Evolutionary conservation across 495 filamentous ascomycete genomes (phyloP), one percentile per base, ranked within the genome.

Genomic region (Penicillium psychrofluorescens): DNA sequence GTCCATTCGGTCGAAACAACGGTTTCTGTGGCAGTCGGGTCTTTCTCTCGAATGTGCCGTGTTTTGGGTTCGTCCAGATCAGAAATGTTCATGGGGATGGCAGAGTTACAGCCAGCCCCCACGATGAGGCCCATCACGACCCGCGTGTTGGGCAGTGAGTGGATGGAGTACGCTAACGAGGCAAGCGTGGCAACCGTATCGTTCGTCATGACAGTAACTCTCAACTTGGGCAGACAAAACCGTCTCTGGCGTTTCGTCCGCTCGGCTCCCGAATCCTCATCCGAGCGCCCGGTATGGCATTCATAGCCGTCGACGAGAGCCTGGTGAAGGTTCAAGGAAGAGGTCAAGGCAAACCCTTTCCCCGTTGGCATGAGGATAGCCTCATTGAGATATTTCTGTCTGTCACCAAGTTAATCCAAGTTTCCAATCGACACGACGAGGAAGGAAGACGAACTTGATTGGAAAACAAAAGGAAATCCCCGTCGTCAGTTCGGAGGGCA

Each of bases 401-500:
- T 88, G 49, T 10, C 14, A 14, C 40, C 10, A 38, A 12, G 22
- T 52, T 38, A 44, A 10, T 31, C 35, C 10, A 11, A 35, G n/a
- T n/a, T 7, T 1, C 11, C 11, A 45, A 14, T 12, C 15, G 29
- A 15, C 27, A 15, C 8, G 9, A 8, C 16, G 27, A 27, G 10
- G 28, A 22, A 22, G 14, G 30, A 27, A 40, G 27, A 36, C 63
- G 50, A 75, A 88, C 84, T 77, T 75, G 74, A 89, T 86, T 22
- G 86, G 85, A 50, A 90, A 87, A 56, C 81, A 85, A 50, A 88
- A 90, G 11, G 86, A 86, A 33, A 90, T 81, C 1, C 86, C 86
- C 59, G 85, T 72, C 8, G 76, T 73, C 40, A 89, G 57, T 49
- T 76, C 75, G n/a, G 68, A 58, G 5, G 62, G 58, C 16, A 67